phyloP scores from a whole-genome alignment of 805 yeast species.

The Maudiozyma saulgeensis region DNA sequence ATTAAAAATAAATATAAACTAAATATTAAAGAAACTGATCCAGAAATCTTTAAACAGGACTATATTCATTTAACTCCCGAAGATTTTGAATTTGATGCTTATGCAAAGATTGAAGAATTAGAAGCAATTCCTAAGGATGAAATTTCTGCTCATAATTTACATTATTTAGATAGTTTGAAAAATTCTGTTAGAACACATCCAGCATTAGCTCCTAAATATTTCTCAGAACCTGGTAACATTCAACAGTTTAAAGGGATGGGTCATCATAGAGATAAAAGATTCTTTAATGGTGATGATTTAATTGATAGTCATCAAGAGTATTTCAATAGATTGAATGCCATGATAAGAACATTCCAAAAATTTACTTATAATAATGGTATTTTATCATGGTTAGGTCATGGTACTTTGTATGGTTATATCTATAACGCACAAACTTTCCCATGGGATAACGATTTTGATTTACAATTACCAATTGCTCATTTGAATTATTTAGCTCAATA shows the following conservation, averaged over 20 bases:
- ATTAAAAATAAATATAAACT: conserved; percentile 7
- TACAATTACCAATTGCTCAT: conserved; percentile 47
- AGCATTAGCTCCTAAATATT: conserved; percentile 34
- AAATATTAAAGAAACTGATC: conserved; percentile 8
- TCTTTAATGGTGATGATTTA: conserved; percentile 41
- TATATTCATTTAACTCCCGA: conserved; percentile 11
- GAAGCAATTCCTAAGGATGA: conserved; percentile 17
- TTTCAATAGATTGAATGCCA: conserved; percentile 30
- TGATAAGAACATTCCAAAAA: conserved; percentile 43
- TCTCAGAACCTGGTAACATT: conserved; percentile 20
- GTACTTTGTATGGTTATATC: conserved; percentile 52
- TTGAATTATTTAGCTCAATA: conserved; percentile 37
- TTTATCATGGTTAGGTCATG: conserved; percentile 57
- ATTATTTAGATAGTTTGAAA: conserved; percentile 30
- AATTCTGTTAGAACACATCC: conserved; percentile 25
- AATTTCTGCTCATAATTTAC: conserved; percentile 15
- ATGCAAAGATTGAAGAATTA: conserved; percentile 18
- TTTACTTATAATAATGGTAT: conserved; percentile 39
- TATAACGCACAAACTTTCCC: conserved; percentile 56
- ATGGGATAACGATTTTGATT: conserved; percentile 62
- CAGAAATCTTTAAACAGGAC: conserved; percentile 8
- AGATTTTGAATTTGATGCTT: conserved; percentile 24
- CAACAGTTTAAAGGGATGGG: conserved; percentile 18
- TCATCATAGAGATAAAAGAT: conserved; percentile 49
- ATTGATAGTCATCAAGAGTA: conserved; percentile 29